Evolutionary conservation across 225 moss, liverwort and hornwort genomes (phyloP).

Genomic region (Straminergon stramineum): DNA sequence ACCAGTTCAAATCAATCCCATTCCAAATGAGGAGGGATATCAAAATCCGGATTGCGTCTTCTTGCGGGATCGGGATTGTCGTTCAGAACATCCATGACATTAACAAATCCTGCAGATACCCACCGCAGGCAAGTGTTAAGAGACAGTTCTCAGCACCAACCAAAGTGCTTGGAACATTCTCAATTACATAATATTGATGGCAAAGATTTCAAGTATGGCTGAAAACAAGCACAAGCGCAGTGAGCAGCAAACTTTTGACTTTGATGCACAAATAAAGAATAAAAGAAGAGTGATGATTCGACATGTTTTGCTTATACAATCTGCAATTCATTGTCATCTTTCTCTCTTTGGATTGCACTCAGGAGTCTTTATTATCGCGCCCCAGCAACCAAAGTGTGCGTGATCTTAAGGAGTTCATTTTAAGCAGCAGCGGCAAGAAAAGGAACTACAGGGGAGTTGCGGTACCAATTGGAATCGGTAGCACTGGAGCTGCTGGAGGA

Average conservation of each 20-base stretch:
- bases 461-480: no score
- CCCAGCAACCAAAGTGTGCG: background rate
- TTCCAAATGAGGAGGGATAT: accelerated
- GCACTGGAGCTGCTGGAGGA: background rate
- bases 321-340: background rate
- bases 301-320: background rate
- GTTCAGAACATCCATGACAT: background rate
- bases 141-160: background rate
- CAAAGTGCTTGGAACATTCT: background rate
- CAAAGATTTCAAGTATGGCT: no score
- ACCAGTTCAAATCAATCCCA: background rate
- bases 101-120: background rate
- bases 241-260: background rate
- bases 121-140: background rate
- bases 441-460: background rate
- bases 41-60: accelerated
- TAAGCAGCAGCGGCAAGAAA: background rate
- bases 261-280: background rate
- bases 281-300: background rate
- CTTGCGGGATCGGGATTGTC: background rate
- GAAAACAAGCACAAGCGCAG: background rate
- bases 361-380: no score
- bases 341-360: background rate
- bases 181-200: background rate
- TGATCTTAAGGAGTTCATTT: background rate